These are phyloP conservation scores for Colletotrichum sp. DNA, from an alignment of 2,329 filamentous ascomycete species.

Conservation along the genomic window DNA sequence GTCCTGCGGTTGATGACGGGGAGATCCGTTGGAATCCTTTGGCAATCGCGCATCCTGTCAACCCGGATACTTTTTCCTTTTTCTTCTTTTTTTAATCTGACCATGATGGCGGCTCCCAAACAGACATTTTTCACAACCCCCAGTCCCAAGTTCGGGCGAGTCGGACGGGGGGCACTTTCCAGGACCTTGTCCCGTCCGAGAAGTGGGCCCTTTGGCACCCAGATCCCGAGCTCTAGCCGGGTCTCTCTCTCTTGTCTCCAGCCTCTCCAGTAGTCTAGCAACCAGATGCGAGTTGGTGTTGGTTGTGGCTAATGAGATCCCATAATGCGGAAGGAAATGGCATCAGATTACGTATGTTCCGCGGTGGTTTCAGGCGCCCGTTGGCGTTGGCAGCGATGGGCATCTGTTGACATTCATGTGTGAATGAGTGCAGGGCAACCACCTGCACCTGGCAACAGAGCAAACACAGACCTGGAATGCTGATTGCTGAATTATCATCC, in stretches of 20 bases:
- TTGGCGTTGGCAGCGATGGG: not conserved
- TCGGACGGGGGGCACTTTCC: constrained; percentile 14
- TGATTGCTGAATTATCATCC: not conserved
- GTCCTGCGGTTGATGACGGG: not conserved
- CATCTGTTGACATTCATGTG: not conserved
- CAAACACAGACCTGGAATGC: constrained; percentile 4
- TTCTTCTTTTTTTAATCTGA: not conserved
- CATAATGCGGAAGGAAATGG: not conserved
- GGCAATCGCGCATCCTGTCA: not conserved
- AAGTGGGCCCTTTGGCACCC: constrained; percentile 7
- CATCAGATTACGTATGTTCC: not conserved
- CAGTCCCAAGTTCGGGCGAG: constrained; percentile 8
- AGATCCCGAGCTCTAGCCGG: constrained; percentile 18
- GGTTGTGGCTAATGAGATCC: not conserved
- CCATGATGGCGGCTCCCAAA: not conserved
- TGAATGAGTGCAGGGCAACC: not conserved
- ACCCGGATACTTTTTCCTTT: not conserved
- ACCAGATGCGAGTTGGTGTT: constrained; percentile 3
- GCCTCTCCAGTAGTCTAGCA: not conserved
- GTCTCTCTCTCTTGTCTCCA: not conserved
- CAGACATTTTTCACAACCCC: constrained; percentile 1
- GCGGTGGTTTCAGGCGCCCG: not conserved
- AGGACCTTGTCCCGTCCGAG: constrained; percentile 13
- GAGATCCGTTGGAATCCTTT: not conserved
- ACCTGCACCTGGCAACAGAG: not conserved